Evolutionary conservation across 192 early-diverging fungal genomes (phyloP), one percentile per base, ranked within the genome.

Genomic region (Diversispora epigaea): DNA sequence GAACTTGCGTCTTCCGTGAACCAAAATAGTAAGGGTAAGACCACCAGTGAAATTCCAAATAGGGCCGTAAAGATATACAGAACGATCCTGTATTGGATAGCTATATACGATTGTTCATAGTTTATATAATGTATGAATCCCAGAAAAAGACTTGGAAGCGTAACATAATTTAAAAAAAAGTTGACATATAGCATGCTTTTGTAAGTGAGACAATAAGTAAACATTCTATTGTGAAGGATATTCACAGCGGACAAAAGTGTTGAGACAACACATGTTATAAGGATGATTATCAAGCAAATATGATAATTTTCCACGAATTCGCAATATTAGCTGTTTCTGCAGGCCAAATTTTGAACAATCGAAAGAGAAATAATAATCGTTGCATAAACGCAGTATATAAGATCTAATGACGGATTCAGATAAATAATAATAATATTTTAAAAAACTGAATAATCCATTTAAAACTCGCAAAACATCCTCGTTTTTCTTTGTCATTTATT

Each of bases 111-210:
- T 19, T 56, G 14, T 15, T 17, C n/a, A 17, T 15, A 56, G n/a
- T 56, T 56, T 56, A 56, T 5, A 56, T 56, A 56, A 56, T 56
- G 54, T 56, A 4, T 4, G 17, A n/a, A 56, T n/a, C 4, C 17
- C n/a, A 56, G 10, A 56, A 4, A 19, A n/a, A 56, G 54, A 56
- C 54, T 56, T 56, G 54, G 54, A 56, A 56, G 54, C 10, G 54
- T 56, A 17, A 56, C n/a, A 56, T 56, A 17, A 56, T 56, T 56
- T 56, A 56, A 19, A 56, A 56, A 56, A 56, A 56, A 56, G 54
- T 15, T 56, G n/a, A 56, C 0, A 56, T 56, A 56, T 11, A 56
- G 54, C 54, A 56, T 17, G n/a, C n/a, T 56, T 56, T 56, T 56
- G 54, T 56, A 56, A 56, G 54, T 17, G n/a, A 56, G 1, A 56